A percentile compares a stretch with the other conserved stretches of the same genome.
These are phyloP conservation scores for Gossypium bickii DNA, from an alignment of 345 rosid species.

Conservation along the genomic window DNA sequence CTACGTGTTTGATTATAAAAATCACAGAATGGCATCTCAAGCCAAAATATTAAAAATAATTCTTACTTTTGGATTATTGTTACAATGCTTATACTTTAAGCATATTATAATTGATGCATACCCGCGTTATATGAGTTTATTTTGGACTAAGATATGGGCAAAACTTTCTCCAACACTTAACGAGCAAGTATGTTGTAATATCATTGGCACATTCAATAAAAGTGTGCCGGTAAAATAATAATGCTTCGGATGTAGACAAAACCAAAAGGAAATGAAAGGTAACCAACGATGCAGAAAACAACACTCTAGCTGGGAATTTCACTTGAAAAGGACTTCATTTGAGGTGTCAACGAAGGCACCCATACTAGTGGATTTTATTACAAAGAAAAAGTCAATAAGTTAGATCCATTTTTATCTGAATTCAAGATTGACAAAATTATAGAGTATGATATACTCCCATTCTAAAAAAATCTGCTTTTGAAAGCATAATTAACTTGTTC, in stretches of 20 bases:
- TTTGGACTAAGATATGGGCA: neutral
- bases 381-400: no score
- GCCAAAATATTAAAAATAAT: neutral
- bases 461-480: no score
- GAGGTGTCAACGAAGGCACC: neutral
- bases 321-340: neutral
- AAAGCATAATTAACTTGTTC: no score
- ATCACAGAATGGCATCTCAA: neutral
- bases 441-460: no score
- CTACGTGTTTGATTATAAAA: neutral
- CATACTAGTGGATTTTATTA: no score
- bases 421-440: no score
- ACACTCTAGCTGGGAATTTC: neutral
- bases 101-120: no score
- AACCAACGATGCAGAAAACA: neutral
- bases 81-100: no score
- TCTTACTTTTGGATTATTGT: neutral
- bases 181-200: neutral
- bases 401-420: no score
- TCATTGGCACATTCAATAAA: neutral
- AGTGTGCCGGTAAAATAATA: neutral
- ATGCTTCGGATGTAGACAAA: neutral
- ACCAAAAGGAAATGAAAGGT: neutral
- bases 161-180: neutral
- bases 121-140: neutral